Evolutionary conservation across 306 rosid species (phyloP).

Genomic region (Begonia fuchsioides): DNA sequence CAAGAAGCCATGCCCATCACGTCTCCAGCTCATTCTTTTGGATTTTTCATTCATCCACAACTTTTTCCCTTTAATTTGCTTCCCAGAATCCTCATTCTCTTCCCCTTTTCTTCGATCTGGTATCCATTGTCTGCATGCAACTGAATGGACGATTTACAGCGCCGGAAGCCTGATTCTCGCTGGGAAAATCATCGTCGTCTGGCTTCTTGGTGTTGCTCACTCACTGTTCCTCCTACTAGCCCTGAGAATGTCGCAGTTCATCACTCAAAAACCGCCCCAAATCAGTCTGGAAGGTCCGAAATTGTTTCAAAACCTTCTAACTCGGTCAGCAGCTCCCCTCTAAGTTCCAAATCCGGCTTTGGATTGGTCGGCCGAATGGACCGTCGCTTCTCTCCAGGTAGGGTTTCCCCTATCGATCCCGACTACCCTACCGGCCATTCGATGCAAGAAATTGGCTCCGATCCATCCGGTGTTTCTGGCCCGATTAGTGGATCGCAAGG

Average conservation of each 20-base stretch:
- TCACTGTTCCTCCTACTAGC: slow-evolving; percentile 63
- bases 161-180: too few relatives aligned
- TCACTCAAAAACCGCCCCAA: slow-evolving; percentile 21
- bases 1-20: too few relatives aligned
- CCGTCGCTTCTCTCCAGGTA: slow-evolving; percentile 80
- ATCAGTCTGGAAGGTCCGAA: slow-evolving; percentile 12
- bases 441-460: slow-evolving; percentile 15
- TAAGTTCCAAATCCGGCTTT: slow-evolving; percentile 45
- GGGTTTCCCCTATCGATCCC: slow-evolving; percentile 79
- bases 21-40: too few relatives aligned
- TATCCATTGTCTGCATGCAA: too few relatives aligned
- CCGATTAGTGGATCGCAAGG: slow-evolving; percentile 22
- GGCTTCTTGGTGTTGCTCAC: slow-evolving; percentile 81
- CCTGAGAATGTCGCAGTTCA: slow-evolving; percentile 38
- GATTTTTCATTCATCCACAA: too few relatives aligned
- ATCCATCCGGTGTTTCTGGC: slow-evolving; percentile 15
- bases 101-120: too few relatives aligned
- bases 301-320: slow-evolving; percentile 20
- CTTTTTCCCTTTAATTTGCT: too few relatives aligned
- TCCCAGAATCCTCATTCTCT: too few relatives aligned
- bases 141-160: too few relatives aligned
- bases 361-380: slow-evolving; percentile 45
- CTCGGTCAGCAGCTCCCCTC: slow-evolving; percentile 63
- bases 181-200: slow-evolving; percentile 23
- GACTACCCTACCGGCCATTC: slow-evolving; percentile 24